Base-by-base conservation (phyloP, 1,139 yeast genomes). In the Meyerozyma smithsonii region DNA sequence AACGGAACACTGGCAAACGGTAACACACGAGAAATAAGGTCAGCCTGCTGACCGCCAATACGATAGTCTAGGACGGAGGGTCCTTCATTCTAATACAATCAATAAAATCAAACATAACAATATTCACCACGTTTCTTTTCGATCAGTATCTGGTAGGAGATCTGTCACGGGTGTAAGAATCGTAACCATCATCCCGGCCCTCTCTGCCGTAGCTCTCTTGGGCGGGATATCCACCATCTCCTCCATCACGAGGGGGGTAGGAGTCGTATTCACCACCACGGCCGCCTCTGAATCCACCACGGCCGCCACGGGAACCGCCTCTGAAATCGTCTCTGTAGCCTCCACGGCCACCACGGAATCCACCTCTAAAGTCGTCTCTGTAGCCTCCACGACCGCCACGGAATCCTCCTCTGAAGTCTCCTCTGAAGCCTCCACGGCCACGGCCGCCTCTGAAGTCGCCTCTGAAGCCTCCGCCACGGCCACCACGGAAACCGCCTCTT, bases 121-220 rank as follows among this genome's bases (percentile, higher is more conserved):
- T 17, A 15, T 36, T 30, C 25, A 50, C 55, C 15, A 59, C 59
- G 8, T 52, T 48, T 7, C 44, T 45, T 28, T 50, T 14, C 12
- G 38, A 33, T 58, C 59, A 72, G 54, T 71, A 71, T 68, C 80
- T 74, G 45, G 75, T 67, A 61, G 80, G 81, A 42, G 80, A 74
- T 69, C 82, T 75, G 56, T 77, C 81, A 63, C 81, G 74, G 47
- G 64, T 65, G 55, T 65, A 63, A 42, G 71, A 69, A 49, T 64
- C 70, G 41, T 41, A 36, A 52, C 51, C 8, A 36, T 36, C 33
- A 46, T 58, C 52, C 51, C 47, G 50, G 36, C 52, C 54, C 40
- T 61, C 64, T 46, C 61, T 55, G 46, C 68, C 53, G 56, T 54
- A 62, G 14, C 60, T 63, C 41, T 46, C 63, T 55, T 58, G 58